Evolutionary conservation across 192 early-diverging fungal species (phyloP).

Genomic region (Coemansia sp.): DNA sequence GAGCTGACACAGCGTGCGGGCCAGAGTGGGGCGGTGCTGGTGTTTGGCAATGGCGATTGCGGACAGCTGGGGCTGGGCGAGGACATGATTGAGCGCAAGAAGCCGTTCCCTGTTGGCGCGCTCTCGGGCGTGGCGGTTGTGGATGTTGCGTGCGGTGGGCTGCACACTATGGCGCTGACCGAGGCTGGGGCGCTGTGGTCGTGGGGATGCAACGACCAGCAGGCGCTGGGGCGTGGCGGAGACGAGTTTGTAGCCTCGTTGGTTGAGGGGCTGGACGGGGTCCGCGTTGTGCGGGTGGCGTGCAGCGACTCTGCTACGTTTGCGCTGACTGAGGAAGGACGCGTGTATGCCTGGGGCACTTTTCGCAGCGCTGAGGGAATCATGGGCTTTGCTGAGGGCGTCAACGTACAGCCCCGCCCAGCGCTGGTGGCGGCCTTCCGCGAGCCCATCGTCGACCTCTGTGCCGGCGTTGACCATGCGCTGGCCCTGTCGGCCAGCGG

Average conservation of each 20-base stretch:
- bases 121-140: slow-evolving; percentile 74
- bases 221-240: slow-evolving; percentile 69
- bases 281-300: slow-evolving; percentile 70
- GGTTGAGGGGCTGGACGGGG: slow-evolving; percentile 76
- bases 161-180: slow-evolving; percentile 81
- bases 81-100: slow-evolving; percentile 75
- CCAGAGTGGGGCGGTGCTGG: slow-evolving; percentile 59
- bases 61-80: slow-evolving; percentile 91
- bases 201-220: slow-evolving; percentile 97
- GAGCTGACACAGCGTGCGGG: slow-evolving; percentile 19
- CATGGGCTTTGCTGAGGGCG: slow-evolving; percentile 73
- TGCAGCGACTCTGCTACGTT: slow-evolving; percentile 84
- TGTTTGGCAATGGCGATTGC: slow-evolving; percentile 86
- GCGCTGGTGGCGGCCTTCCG: slow-evolving; percentile 59
- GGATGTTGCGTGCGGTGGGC: slow-evolving; percentile 77
- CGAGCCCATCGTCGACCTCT: slow-evolving; percentile 70
- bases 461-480: slow-evolving; percentile 83
- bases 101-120: slow-evolving; percentile 63
- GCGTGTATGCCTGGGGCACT: slow-evolving; percentile 88
- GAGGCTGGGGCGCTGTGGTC: slow-evolving; percentile 75
- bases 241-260: slow-evolving; percentile 67
- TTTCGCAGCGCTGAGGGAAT: slow-evolving; percentile 80
- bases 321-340: slow-evolving; percentile 72
- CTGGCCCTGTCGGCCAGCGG: slow-evolving; percentile 71
- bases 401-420: slow-evolving; percentile 64